phyloP scores from a whole-genome alignment of 768 basidiomycete genomes.

The Dictyophora rubrovolvata region DNA sequence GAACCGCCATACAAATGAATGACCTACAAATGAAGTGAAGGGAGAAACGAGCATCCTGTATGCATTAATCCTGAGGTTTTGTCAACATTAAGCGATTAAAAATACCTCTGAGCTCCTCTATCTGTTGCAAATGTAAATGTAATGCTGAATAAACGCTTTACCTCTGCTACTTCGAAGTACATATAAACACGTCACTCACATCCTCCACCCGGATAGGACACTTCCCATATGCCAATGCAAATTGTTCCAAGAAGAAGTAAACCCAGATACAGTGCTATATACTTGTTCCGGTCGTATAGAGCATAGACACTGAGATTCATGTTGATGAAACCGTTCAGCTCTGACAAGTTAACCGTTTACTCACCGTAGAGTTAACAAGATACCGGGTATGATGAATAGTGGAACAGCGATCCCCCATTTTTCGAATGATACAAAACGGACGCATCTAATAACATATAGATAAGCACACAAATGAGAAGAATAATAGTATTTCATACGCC shows the following conservation, averaged over 20 bases:
- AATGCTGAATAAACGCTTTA: neutral
- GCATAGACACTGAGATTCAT: neutral
- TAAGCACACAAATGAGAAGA: too few relatives aligned
- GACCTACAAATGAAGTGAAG: neutral
- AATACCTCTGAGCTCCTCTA: neutral
- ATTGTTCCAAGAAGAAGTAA: neutral
- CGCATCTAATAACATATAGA: neutral
- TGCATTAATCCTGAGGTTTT: neutral
- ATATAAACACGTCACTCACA: neutral
- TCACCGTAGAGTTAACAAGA: neutral
- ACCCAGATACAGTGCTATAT: neutral
- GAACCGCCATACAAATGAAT: neutral
- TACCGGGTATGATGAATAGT: neutral
- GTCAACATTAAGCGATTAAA: neutral
- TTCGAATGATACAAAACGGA: neutral
- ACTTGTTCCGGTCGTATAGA: neutral
- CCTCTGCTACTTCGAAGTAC: neutral
- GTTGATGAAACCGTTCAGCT: neutral
- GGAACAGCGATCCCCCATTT: neutral
- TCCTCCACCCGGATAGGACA: slow-evolving; percentile 1
- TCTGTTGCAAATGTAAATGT: neutral
- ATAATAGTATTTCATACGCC: too few relatives aligned
- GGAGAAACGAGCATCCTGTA: neutral
- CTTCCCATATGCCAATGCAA: neutral
- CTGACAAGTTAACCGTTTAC: neutral